Percentiles rank a stretch among this genome's conserved stretches.
phyloP scores from a whole-genome alignment of 768 basidiomycete genomes.

The Hygrophorus pudorinus region DNA sequence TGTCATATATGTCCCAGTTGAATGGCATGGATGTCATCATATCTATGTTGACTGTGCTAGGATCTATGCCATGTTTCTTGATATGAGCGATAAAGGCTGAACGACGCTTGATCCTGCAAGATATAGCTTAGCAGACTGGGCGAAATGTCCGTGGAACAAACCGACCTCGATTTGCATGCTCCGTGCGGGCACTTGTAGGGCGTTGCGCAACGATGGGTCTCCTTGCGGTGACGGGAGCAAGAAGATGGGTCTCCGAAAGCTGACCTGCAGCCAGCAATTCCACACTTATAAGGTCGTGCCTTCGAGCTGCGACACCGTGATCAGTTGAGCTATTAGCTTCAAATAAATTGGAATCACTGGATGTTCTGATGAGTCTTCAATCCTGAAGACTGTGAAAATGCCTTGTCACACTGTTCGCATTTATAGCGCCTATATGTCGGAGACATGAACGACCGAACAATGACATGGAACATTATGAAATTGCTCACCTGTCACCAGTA shows the following conservation, averaged over 20 bases:
- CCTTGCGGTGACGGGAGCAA: constrained; percentile 51
- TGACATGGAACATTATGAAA: constrained; percentile 6
- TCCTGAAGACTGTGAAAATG: constrained; percentile 49
- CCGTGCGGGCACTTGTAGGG: constrained; percentile 34
- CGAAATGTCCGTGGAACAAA: constrained; percentile 4
- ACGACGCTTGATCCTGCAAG: constrained; percentile 53
- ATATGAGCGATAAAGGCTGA: constrained; percentile 49
- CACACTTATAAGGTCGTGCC: constrained; percentile 43
- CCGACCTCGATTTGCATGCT: constrained; percentile 40
- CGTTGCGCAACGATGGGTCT: constrained; percentile 37
- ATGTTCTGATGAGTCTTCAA: constrained; percentile 55
- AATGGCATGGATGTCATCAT: constrained; percentile 16
- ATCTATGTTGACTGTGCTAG: constrained; percentile 17
- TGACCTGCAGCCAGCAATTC: constrained; percentile 32
- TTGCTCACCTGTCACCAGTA: constrained; percentile 37
- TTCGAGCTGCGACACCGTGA: constrained; percentile 28
- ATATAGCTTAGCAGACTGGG: constrained; percentile 3
- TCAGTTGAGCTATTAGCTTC: neutral
- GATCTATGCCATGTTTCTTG: constrained; percentile 34
- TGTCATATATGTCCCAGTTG: neutral
- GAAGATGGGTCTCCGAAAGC: constrained; percentile 66
- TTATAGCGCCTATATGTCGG: constrained; percentile 31
- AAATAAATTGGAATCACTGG: constrained; percentile 40
- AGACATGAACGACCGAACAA: neutral
- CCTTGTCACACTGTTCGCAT: constrained; percentile 43